phyloP scores from a whole-genome alignment of 306 rosid genomes.

The Erythrophleum fordii region DNA sequence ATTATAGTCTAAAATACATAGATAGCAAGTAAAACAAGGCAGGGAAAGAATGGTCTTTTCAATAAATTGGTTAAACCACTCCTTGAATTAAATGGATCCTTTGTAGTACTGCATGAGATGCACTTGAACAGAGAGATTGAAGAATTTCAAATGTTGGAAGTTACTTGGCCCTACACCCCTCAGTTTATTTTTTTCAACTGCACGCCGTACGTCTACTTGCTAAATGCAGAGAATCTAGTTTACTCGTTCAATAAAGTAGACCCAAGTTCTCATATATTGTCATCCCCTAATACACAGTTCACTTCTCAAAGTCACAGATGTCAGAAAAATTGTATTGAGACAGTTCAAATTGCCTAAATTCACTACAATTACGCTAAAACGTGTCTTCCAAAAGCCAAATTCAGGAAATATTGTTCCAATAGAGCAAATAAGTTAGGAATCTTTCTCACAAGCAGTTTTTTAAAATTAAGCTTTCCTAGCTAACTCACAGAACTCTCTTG shows the following conservation, averaged over 20 bases:
- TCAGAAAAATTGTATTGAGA: neutral
- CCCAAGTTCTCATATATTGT: neutral
- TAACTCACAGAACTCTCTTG: neutral
- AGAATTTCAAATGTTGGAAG: no score
- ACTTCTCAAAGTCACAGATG: neutral
- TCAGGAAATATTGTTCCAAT: no score
- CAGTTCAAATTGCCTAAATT: neutral
- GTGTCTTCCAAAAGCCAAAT: neutral
- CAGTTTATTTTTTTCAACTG: no score
- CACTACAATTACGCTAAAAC: neutral
- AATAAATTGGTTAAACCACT: neutral
- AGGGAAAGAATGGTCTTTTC: neutral
- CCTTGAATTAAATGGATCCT: no score
- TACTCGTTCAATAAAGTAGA: no score
- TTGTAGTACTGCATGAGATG: no score
- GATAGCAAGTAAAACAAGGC: neutral
- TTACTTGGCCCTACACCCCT: no score
- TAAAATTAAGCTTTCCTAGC: no score
- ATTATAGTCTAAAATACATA: neutral
- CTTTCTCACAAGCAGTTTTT: neutral
- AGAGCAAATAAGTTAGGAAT: constrained; percentile 1
- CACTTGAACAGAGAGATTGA: no score
- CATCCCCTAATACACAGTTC: neutral
- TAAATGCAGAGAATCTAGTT: no score
- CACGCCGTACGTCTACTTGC: no score